These are phyloP conservation scores for Haematococcus lacustris DNA, from an alignment of 139 green algal species.

Conservation along the genomic window DNA sequence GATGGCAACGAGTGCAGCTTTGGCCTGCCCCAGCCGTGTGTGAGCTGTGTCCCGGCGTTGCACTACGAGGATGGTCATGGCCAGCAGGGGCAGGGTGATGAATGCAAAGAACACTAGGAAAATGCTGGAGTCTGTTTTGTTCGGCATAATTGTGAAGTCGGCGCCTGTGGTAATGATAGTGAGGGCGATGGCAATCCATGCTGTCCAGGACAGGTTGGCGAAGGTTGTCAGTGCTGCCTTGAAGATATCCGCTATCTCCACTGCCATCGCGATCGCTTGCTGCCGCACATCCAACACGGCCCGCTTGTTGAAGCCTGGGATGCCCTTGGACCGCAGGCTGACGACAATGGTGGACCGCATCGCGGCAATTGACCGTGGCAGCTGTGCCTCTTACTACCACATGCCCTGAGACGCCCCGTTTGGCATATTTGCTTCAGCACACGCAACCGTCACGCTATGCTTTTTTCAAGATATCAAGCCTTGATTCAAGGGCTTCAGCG, in stretches of 20 bases:
- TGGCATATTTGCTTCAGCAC: too few relatives aligned
- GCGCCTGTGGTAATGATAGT: slow-evolving; percentile 11
- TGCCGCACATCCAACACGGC: too few relatives aligned
- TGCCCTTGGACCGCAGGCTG: slow-evolving; percentile 19
- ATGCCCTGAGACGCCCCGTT: too few relatives aligned
- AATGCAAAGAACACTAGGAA: slow-evolving; percentile 15
- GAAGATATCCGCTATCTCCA: slow-evolving; percentile 20
- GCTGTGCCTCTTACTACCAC: too few relatives aligned
- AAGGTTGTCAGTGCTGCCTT: slow-evolving; percentile 1
- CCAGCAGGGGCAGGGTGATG: neutral
- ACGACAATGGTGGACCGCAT: slow-evolving; percentile 15
- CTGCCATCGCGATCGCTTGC: neutral
- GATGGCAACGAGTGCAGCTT: too few relatives aligned
- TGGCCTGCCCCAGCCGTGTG: too few relatives aligned
- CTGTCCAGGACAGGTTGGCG: slow-evolving; percentile 17
- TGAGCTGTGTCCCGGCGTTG: neutral
- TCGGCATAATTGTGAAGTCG: neutral
- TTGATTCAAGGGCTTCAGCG: too few relatives aligned
- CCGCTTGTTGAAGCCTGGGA: slow-evolving; percentile 5
- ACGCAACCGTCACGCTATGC: too few relatives aligned
- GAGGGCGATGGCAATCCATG: slow-evolving; percentile 19
- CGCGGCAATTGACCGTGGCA: neutral
- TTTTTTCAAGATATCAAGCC: too few relatives aligned
- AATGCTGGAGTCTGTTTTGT: neutral
- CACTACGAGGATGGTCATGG: neutral